Percentiles rank a stretch among this genome's conserved stretches.
phyloP scores from a whole-genome alignment of 2,329 filamentous ascomycete species.

The Huntiella moniliformis region DNA sequence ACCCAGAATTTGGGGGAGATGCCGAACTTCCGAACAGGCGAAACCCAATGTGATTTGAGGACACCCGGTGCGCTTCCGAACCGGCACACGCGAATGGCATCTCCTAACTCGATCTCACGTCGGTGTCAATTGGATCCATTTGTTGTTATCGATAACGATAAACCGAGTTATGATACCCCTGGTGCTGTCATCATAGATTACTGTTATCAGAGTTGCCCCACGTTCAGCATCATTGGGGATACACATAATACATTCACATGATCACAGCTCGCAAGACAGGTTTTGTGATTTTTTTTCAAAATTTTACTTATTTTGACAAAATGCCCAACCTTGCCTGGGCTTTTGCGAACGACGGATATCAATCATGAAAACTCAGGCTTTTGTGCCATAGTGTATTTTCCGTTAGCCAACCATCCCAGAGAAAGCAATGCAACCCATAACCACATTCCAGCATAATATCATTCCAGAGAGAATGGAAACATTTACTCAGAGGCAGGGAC shows the following conservation, averaged over 20 bases:
- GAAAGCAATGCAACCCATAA: slow-evolving; percentile 12
- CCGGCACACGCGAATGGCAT: too few species aligned
- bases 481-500: slow-evolving; percentile 11
- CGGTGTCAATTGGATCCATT: too few species aligned
- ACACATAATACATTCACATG: not conserved
- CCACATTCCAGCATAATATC: slow-evolving; percentile 9
- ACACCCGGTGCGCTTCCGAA: too few species aligned
- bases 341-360: slow-evolving; percentile 9
- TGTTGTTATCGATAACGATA: slow-evolving; percentile 2
- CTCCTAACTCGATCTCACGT: too few species aligned
- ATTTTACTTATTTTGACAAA: slow-evolving; percentile 11
- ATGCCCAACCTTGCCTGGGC: slow-evolving; percentile 5
- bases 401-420: slow-evolving; percentile 11
- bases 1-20: too few species aligned
- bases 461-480: slow-evolving; percentile 4
- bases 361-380: slow-evolving; percentile 11
- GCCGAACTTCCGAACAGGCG: too few species aligned
- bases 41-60: too few species aligned
- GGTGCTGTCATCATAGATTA: not conserved
- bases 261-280: slow-evolving; percentile 2
- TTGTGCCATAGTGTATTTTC: slow-evolving; percentile 13
- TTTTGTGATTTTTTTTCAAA: slow-evolving; percentile 6
- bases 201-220: too few species aligned
- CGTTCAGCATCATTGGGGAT: not conserved
- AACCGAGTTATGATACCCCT: not conserved